Conservation (phyloP, 306 rosid genomes). For the Quercus cerris region DNA sequence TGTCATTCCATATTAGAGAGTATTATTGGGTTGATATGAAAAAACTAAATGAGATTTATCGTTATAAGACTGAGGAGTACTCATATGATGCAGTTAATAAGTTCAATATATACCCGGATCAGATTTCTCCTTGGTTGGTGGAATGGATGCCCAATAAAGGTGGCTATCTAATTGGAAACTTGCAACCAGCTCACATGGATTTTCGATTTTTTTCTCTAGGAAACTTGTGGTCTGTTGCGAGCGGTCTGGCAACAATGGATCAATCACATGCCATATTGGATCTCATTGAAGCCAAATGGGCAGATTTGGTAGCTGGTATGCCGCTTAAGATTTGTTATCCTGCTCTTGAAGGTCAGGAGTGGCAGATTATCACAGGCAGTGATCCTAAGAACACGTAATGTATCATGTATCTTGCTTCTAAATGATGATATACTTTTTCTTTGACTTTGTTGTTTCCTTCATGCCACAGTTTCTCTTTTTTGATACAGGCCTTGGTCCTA, state of each 20-base stretch:
- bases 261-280: conserved; percentile 82
- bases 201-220: conserved; percentile 85
- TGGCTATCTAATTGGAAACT: conserved; percentile 81
- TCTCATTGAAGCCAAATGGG: conserved; percentile 83
- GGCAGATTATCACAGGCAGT: conserved; percentile 86
- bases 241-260: conserved; percentile 58
- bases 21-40: conserved; percentile 82
- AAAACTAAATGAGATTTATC: conserved; percentile 78
- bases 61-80: conserved; percentile 86
- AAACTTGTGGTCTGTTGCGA: conserved; percentile 70
- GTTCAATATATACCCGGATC: conserved; percentile 88
- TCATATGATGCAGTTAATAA: conserved; percentile 86
- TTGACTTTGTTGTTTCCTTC: conserved; percentile 1
- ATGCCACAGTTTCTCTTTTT: conserved; percentile 16
- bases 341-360: conserved; percentile 83
- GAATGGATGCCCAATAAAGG: conserved; percentile 87
- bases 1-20: conserved; percentile 81
- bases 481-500: conserved; percentile 83
- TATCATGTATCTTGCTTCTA: conserved; percentile 23
- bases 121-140: conserved; percentile 78
- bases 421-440: neutral
- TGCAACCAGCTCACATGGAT: conserved; percentile 98
- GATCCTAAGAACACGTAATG: conserved; percentile 85
- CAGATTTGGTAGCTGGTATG: conserved; percentile 82
- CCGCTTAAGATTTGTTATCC: conserved; percentile 89